Base-by-base conservation (phyloP, 495 filamentous ascomycete genomes). In the Rhizodiscina lignyota region DNA sequence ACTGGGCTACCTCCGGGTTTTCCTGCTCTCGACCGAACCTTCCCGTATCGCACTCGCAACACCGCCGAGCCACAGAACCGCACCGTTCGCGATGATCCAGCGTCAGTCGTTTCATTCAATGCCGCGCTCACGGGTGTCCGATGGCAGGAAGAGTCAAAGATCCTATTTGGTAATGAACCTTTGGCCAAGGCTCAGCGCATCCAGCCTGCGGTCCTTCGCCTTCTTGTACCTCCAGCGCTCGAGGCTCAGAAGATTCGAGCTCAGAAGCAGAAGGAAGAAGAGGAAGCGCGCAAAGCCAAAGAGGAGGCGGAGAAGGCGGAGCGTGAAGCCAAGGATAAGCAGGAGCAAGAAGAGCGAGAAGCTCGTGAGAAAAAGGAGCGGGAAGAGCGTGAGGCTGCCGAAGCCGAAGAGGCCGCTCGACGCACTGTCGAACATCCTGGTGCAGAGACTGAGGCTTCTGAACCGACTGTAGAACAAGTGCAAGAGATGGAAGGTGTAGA, bases 401-500 rank as follows among this genome's bases (percentile, higher is more conserved):
- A 40, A 30, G 43, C 31, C 13, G 30, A 35, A 13, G 13, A 10
- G 15, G 34, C 31, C 11, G 36, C 18, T 23, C 41, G 42, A 5
- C 35, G 39, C 11, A 72, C 74, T 44, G 74, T 77, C 43, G 69
- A 48, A 43, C 29, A 42, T 40, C n/a, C n/a, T n/a, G n/a, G n/a
- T n/a, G 37, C 36, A 21, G 48, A 39, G 5, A 29, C 20, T 18
- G 38, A 46, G 0, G 36, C 63, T 30, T 60, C 56, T 8, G 60
- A 58, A 0, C 56, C 58, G 22, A 46, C 52, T 26, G 61, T 8
- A 32, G 30, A 32, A 8, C 18, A 6, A 32, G 59, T 56, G 13
- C 61, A 76, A 41, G 73, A 75, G 1, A 96, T 96, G 85, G 84
- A 93, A 55, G 91, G 85, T 37, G 66, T 94, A 23, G 82, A 89